These are phyloP conservation scores for Chiua virens DNA, from an alignment of 768 basidiomycete species.

Conservation along the genomic window DNA sequence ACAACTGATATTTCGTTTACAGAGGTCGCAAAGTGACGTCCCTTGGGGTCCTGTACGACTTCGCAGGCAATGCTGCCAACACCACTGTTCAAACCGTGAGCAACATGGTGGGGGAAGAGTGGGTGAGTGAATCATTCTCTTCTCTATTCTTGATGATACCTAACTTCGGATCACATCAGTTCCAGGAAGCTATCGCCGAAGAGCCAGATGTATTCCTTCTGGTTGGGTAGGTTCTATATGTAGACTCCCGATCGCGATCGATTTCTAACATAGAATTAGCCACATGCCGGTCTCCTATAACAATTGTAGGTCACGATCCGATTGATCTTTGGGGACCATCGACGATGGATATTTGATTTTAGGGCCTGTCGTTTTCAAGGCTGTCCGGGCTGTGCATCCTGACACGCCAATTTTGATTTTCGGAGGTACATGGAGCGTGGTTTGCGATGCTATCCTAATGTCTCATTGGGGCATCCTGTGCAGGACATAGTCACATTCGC, in stretches of 20 bases:
- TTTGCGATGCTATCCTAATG: slow-evolving; percentile 10
- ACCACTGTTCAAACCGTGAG: slow-evolving; percentile 74
- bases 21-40: slow-evolving; percentile 75
- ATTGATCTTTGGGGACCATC: background rate
- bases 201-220: slow-evolving; percentile 84
- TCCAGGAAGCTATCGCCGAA: slow-evolving; percentile 72
- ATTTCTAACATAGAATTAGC: slow-evolving; percentile 33
- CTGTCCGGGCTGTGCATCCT: slow-evolving; percentile 71
- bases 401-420: slow-evolving; percentile 81
- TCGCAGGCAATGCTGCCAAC: slow-evolving; percentile 65
- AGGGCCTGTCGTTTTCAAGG: slow-evolving; percentile 75
- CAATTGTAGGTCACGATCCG: slow-evolving; percentile 47
- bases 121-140: slow-evolving; percentile 46
- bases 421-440: slow-evolving; percentile 55
- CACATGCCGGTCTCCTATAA: slow-evolving; percentile 82
- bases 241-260: background rate
- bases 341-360: background rate
- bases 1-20: background rate
- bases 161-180: slow-evolving; percentile 42
- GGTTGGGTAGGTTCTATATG: slow-evolving; percentile 47
- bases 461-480: slow-evolving; percentile 25
- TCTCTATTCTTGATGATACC: no score
- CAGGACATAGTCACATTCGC: slow-evolving; percentile 51
- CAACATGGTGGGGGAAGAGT: slow-evolving; percentile 76
- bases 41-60: slow-evolving; percentile 78